Base-by-base conservation (phyloP, 2,329 filamentous ascomycete species). In the Talaromyces sp. region DNA sequence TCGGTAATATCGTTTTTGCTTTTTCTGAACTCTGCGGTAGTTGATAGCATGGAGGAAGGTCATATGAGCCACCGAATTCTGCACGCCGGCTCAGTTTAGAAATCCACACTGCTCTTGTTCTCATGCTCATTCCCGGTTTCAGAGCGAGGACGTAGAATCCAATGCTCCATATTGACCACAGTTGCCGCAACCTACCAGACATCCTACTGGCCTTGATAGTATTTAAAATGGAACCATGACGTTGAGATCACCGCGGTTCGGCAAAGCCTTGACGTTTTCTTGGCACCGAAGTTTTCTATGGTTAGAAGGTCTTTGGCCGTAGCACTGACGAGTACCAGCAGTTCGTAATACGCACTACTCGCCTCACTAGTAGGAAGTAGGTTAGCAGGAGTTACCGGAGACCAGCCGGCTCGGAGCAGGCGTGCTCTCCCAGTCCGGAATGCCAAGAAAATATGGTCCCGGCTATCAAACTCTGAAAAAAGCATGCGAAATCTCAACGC, bases 401-500 rank as follows among this genome's bases (percentile, higher is more conserved):
- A 31, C 5, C 27, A 31, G 27, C 27, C 27, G 27, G 27, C 27
- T 31, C 27, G 37, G 37, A 39, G 37, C 17, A 39, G 41, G 39
- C 39, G 39, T 43, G 39, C 15, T 43, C 39, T 15, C 39, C 15
- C 15, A 43, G 39, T n/a, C 39, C 39, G 49, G 49, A 52, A 52
- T 33, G 49, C 49, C 49, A 52, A 52, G 49, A 17, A 52, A 52
- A n/a, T 11, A 52, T n/a, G 49, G 49, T 52, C 49, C 49, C 49
- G 25, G 27, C 49, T 52, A 52, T 52, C 49, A 52, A 52, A 50
- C 47, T 50, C 47, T 50, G 27, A 52, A 50, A 50, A 27, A 31
- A 50, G 17, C 49, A 50, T 50, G 15, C 49, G 13, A 52, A 33
- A 52, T 52, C 47, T 52, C 49, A 52, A 52, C 49, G 49, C 49